phyloP scores from a whole-genome alignment of 2,329 filamentous ascomycete species.

The Fusarium papillatum region DNA sequence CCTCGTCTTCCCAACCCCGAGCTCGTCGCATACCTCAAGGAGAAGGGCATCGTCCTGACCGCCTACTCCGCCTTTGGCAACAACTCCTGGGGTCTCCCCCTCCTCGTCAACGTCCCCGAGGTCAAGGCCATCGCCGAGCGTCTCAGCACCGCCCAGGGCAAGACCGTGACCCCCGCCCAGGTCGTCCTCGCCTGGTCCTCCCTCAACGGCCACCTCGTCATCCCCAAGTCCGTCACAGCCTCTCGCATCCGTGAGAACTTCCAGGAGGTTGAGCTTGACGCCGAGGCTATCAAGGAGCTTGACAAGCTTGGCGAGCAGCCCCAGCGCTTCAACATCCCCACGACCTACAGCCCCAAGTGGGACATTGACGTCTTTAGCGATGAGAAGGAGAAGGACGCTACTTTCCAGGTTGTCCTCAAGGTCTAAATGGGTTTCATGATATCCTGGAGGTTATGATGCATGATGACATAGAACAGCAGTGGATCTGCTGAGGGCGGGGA shows the following conservation, averaged over 20 bases:
- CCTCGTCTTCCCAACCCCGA: slow-evolving; percentile 70
- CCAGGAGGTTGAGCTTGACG: slow-evolving; percentile 72
- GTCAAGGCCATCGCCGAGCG: slow-evolving; percentile 69
- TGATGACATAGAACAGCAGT: slow-evolving; percentile 30
- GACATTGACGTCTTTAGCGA: slow-evolving; percentile 69
- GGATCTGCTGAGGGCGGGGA: slow-evolving; percentile 4
- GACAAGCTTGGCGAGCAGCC: slow-evolving; percentile 70
- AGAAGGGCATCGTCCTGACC: slow-evolving; percentile 76
- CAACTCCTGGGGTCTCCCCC: slow-evolving; percentile 59
- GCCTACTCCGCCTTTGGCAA: slow-evolving; percentile 72
- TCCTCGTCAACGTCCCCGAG: slow-evolving; percentile 69
- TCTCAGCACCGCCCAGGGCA: slow-evolving; percentile 49
- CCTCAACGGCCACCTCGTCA: slow-evolving; percentile 75
- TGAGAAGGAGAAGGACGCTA: slow-evolving; percentile 63
- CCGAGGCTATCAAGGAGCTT: slow-evolving; percentile 71
- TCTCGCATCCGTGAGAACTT: slow-evolving; percentile 79
- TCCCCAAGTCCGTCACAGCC: slow-evolving; percentile 81
- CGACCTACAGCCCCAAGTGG: slow-evolving; percentile 65
- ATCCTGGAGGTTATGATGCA: slow-evolving; percentile 28
- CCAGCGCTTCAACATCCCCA: slow-evolving; percentile 60
- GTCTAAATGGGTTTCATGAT: slow-evolving; percentile 35
- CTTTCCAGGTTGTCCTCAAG: slow-evolving; percentile 60
- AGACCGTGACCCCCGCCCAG: slow-evolving; percentile 57
- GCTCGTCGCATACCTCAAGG: slow-evolving; percentile 70
- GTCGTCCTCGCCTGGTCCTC: slow-evolving; percentile 70